phyloP scores from a whole-genome alignment of 176 grass and related monocot genomes.

The Cymbopogon citratus region DNA sequence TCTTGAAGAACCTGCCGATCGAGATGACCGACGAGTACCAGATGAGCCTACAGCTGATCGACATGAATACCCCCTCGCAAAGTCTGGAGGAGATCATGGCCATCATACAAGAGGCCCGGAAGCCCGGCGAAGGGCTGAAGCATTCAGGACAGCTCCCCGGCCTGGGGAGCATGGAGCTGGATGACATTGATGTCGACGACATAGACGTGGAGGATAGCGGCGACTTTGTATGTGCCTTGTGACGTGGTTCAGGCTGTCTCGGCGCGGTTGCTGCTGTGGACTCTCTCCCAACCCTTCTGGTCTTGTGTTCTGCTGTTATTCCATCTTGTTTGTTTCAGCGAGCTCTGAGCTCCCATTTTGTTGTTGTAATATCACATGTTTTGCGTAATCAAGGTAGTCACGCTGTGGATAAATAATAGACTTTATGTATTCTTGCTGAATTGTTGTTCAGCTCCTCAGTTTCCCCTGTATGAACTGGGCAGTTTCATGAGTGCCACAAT shows the following conservation, averaged over 20 bases:
- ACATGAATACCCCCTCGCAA: conserved; percentile 33
- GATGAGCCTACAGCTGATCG: conserved; percentile 21
- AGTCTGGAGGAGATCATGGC: conserved; percentile 64
- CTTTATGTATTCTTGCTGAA: conserved; percentile 15
- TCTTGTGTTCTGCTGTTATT: neutral
- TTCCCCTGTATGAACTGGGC: neutral
- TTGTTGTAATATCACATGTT: conserved; percentile 21
- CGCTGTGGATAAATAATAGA: conserved; percentile 36
- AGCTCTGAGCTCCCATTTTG: neutral
- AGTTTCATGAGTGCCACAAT: neutral
- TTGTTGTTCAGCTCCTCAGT: neutral
- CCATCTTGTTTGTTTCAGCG: conserved; percentile 5
- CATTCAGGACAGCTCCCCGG: conserved; percentile 38
- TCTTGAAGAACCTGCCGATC: conserved; percentile 87
- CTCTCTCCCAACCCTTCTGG: neutral
- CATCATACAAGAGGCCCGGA: conserved; percentile 78
- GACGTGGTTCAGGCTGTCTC: conserved; percentile 1
- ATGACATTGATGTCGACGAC: conserved; percentile 66
- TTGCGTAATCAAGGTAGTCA: conserved; percentile 26
- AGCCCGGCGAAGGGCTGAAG: conserved; percentile 33
- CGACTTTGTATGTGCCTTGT: conserved; percentile 64
- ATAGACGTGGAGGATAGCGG: conserved; percentile 73
- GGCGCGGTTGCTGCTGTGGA: neutral
- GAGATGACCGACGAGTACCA: conserved; percentile 94
- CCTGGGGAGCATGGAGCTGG: conserved; percentile 75